Evolutionary conservation across 441 rosid species (phyloP).

Genomic region (Euphorbia celastroides): DNA sequence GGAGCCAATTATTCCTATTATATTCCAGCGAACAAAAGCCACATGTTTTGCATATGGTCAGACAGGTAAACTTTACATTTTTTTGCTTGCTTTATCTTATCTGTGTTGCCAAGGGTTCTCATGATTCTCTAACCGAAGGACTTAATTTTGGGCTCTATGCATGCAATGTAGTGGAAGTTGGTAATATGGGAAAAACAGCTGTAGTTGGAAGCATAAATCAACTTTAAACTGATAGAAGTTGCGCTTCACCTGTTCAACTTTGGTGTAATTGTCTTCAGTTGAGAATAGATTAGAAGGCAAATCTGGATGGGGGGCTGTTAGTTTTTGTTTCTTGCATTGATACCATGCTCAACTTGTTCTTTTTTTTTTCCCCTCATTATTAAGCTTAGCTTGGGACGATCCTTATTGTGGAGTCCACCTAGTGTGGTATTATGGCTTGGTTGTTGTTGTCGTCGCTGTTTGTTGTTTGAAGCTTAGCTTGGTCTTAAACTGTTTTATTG

Average conservation of each 20-base stretch:
- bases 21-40: constrained; percentile 94
- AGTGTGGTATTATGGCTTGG: no score
- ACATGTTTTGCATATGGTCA: constrained; percentile 99
- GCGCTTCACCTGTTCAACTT: neutral
- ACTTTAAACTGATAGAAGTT: neutral
- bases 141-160: neutral
- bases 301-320: neutral
- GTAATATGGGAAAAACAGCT: constrained; percentile 8
- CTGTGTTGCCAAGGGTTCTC: neutral
- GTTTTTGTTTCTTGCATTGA: neutral
- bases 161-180: constrained; percentile 1
- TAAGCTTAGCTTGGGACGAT: no score
- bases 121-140: constrained; percentile 3
- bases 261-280: neutral
- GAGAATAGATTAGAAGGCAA: neutral
- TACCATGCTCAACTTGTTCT: neutral
- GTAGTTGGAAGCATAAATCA: constrained; percentile 9
- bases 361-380: no score
- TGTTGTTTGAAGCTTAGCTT: no score
- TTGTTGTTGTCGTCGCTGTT: no score
- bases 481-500: no score
- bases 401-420: no score
- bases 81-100: neutral
- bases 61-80: constrained; percentile 52
- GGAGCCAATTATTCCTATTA: constrained; percentile 89